Base-by-base conservation (phyloP, 805 yeast species). In the Ogataea angusta region DNA sequence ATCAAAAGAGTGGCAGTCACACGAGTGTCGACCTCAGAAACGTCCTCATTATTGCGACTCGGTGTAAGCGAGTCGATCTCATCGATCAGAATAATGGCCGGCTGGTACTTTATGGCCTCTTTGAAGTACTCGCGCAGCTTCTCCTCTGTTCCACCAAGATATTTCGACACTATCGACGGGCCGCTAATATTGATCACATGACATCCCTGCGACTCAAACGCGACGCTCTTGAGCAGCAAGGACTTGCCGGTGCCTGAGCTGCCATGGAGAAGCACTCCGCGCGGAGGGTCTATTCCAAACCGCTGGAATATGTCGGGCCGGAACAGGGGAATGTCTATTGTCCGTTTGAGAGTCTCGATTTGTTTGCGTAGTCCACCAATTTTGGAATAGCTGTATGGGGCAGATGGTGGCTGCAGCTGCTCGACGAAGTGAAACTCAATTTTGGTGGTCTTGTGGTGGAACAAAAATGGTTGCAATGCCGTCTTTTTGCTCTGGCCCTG, bases 171-270 rank as follows among this genome's bases (percentile, higher is more conserved):
- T 37, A 93, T 85, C 1, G 95, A 80, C 1, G 97, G 95, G 0
- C 97, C 96, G 58, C 85, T 85, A 17, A 93, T 82, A 3, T 85
- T 80, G 32, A 93, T 69, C 0, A 91, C 80, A 61, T 91, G 99
- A 0, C 95, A 95, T 46, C 82, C 74, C 2, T 63, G 48, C 2
- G 76, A 68, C 43, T 84, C 91, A 47, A 78, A 72, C 0, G 96
- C 95, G 8, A 91, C 80, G 19, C 95, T 83, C 40, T 85, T 74
- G 26, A 93, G 68, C 6, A 93, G 70, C 87, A 90, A 78, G 1
- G 97, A 85, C 60, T 91, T 91, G 37, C 99, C 99, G 0, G 97
- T 91, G 3, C 99, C 99, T 2, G 98, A 93, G 3, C 97, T 95
- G 0, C 99, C 99, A 64, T 90, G 95, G n/a, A 93, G 64, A 22